These are phyloP conservation scores for Erysimum cheiranthoides DNA, from an alignment of 345 rosid genomes.

Conservation along the genomic window DNA sequence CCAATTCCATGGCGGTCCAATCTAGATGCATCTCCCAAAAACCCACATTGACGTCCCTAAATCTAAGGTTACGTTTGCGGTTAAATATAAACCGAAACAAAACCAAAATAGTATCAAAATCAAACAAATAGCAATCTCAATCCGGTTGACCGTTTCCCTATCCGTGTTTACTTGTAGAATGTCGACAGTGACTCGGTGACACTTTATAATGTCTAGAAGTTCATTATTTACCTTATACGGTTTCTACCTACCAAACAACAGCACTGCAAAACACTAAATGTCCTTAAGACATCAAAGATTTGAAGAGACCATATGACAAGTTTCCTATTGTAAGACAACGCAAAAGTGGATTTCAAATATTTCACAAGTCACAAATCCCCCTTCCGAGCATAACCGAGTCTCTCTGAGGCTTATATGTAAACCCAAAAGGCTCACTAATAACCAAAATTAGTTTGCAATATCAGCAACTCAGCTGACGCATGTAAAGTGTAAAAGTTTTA, in stretches of 20 bases:
- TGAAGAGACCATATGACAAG: neutral
- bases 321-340: slow-evolving; percentile 6
- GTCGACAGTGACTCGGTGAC: too few relatives aligned
- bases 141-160: neutral
- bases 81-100: slow-evolving; percentile 17
- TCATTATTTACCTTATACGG: too few relatives aligned
- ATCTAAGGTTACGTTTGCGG: too few relatives aligned
- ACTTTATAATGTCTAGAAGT: too few relatives aligned
- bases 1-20: too few relatives aligned
- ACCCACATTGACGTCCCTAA: too few relatives aligned
- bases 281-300: neutral
- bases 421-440: slow-evolving; percentile 21
- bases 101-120: neutral
- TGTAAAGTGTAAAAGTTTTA: neutral
- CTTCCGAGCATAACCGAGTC: neutral
- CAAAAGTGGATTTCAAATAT: slow-evolving; percentile 27
- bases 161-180: too few relatives aligned
- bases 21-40: too few relatives aligned
- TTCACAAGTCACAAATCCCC: slow-evolving; percentile 13
- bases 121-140: slow-evolving; percentile 4
- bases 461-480: slow-evolving; percentile 32
- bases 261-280: too few relatives aligned
- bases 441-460: slow-evolving; percentile 31
- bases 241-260: too few relatives aligned
- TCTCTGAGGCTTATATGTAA: slow-evolving; percentile 16